Conservation (phyloP, 2,329 filamentous ascomycete species). For the Colletotrichum tofieldiae region DNA sequence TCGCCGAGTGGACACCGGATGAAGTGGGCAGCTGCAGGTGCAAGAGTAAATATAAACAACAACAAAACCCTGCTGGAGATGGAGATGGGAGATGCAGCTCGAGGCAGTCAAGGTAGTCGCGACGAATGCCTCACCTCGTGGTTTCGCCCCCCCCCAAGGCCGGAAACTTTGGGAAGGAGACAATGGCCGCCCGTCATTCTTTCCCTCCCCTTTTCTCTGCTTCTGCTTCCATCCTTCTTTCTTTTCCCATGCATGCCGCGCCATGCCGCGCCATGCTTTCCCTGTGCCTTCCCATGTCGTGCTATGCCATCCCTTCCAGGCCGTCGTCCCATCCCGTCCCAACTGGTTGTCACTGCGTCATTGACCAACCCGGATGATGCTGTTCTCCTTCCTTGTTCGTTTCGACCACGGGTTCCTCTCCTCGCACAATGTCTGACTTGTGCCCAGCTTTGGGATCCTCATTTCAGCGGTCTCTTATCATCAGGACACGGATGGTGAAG, state of each 20-base stretch:
- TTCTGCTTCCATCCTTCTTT: constrained; percentile 1
- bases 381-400: neutral
- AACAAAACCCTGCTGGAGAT: neutral
- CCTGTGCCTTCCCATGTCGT: neutral
- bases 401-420: neutral
- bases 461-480: neutral
- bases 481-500: neutral
- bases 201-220: constrained; percentile 9
- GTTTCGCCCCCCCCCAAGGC: neutral
- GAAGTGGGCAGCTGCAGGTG: constrained; percentile 32
- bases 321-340: neutral
- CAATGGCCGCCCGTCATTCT: neutral
- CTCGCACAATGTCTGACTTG: neutral
- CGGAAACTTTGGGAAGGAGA: neutral
- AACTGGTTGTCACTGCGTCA: neutral
- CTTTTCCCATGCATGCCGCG: neutral
- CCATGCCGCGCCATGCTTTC: constrained; percentile 3
- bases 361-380: neutral
- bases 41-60: constrained; percentile 4
- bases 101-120: neutral
- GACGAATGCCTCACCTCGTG: neutral
- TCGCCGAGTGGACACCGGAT: constrained; percentile 3
- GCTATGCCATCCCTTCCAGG: constrained; percentile 9
- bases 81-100: neutral
- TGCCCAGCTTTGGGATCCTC: neutral